Conservation (phyloP, 2,329 filamentous ascomycete genomes). For the Hirsutella minnesotensis region DNA sequence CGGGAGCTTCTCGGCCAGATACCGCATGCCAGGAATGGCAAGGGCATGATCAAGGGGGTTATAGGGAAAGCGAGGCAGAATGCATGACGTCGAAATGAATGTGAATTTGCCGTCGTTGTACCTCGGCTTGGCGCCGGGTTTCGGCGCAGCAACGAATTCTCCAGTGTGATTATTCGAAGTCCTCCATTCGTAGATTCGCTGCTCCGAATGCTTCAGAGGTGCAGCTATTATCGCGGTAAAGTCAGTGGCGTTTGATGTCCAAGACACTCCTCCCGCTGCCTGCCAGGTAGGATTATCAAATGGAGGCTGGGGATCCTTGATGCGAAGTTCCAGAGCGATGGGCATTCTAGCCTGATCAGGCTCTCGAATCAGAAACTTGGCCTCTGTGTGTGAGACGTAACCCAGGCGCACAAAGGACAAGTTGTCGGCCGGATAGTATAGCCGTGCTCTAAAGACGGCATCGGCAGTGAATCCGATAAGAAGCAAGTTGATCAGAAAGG, state of each 20-base stretch:
- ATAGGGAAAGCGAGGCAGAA: constrained; percentile 86
- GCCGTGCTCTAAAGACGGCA: constrained; percentile 60
- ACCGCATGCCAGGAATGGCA: constrained; percentile 65
- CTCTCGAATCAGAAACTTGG: constrained; percentile 75
- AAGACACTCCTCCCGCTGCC: constrained; percentile 48
- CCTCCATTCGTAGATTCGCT: constrained; percentile 70
- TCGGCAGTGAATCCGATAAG: constrained; percentile 63
- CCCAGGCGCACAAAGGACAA: constrained; percentile 80
- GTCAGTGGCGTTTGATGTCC: constrained; percentile 66
- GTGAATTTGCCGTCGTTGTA: constrained; percentile 62
- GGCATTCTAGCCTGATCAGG: constrained; percentile 66
- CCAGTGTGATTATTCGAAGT: constrained; percentile 82
- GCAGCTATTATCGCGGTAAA: constrained; percentile 65
- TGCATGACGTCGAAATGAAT: constrained; percentile 86
- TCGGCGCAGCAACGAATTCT: constrained; percentile 67
- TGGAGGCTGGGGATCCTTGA: constrained; percentile 36
- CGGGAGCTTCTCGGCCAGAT: constrained; percentile 63
- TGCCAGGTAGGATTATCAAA: constrained; percentile 55
- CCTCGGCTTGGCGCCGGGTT: constrained; percentile 48
- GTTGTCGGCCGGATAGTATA: constrained; percentile 59
- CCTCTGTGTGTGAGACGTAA: constrained; percentile 70
- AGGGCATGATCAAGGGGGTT: constrained; percentile 72
- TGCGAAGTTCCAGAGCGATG: constrained; percentile 55
- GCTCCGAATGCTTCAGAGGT: constrained; percentile 49
- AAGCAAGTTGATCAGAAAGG: constrained; percentile 59